Conservation (phyloP, 352 stramenopile species). For the Phytophthora capsici region DNA sequence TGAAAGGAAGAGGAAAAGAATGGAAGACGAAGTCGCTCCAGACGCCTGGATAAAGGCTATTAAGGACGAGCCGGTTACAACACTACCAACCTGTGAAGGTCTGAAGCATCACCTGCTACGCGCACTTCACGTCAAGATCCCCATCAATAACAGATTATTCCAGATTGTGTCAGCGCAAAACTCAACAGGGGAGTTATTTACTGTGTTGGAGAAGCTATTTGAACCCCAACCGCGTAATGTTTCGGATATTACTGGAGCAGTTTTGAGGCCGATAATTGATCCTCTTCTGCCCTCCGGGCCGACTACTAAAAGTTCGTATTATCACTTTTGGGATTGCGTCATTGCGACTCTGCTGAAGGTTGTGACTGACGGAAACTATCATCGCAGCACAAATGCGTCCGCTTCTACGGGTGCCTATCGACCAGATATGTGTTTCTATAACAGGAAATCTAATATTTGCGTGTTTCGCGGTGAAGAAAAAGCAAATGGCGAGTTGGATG, state of each 20-base stretch:
- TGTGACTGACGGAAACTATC: constrained; percentile 9
- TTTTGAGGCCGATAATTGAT: constrained; percentile 16
- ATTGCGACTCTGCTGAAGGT: constrained; percentile 5
- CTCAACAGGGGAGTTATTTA: constrained; percentile 18
- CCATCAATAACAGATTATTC: constrained; percentile 21
- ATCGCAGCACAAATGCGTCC: constrained; percentile 17
- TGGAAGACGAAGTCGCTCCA: not conserved
- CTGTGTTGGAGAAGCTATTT: constrained; percentile 19
- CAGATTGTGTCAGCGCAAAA: constrained; percentile 7
- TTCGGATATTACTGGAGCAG: constrained; percentile 10
- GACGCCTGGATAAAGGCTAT: constrained; percentile 26
- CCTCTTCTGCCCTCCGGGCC: constrained; percentile 10
- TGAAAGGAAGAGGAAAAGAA: constrained; percentile 24
- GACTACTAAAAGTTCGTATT: constrained; percentile 14
- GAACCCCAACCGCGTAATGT: constrained; percentile 15
- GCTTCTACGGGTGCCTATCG: constrained; percentile 8
- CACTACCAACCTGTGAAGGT: constrained; percentile 23
- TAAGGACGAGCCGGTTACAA: constrained; percentile 26
- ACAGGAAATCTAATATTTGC: constrained; percentile 11
- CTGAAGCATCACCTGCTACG: constrained; percentile 19
- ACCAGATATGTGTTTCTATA: constrained; percentile 28
- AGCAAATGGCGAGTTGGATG: constrained; percentile 16
- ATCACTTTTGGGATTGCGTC: constrained; percentile 25
- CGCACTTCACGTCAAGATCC: constrained; percentile 17
- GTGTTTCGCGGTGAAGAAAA: constrained; percentile 29